These are phyloP conservation scores for Vitis hybrid DNA, from an alignment of 177 flowering plant genomes.

Conservation along the genomic window DNA sequence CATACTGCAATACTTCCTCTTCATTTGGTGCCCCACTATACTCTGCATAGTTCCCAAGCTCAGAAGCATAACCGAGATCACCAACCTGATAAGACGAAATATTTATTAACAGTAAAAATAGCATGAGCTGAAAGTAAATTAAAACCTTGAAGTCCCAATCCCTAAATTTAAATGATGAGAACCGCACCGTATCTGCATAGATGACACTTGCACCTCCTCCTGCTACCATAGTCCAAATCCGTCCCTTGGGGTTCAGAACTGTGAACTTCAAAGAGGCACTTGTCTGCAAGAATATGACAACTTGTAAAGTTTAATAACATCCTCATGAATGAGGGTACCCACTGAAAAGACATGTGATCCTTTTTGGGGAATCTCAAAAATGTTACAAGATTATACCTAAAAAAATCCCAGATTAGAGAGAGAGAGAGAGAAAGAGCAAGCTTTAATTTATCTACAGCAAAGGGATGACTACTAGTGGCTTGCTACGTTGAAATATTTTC, in stretches of 20 bases:
- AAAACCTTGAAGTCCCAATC: background rate
- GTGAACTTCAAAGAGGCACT: constrained; percentile 87
- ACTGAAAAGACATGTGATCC: too few relatives aligned
- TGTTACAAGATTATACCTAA: too few relatives aligned
- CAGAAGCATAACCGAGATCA: constrained; percentile 85
- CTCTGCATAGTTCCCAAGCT: constrained; percentile 90
- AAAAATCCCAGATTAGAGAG: too few relatives aligned
- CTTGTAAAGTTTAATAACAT: background rate
- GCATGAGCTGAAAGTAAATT: background rate
- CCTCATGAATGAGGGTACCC: too few relatives aligned
- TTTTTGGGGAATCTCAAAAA: too few relatives aligned
- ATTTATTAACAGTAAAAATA: background rate
- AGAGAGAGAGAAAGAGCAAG: too few relatives aligned
- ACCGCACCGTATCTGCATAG: constrained; percentile 78
- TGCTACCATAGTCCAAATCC: constrained; percentile 96
- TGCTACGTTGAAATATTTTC: too few relatives aligned
- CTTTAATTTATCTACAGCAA: too few relatives aligned
- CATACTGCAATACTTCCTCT: constrained; percentile 88
- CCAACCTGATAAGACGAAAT: constrained; percentile 53
- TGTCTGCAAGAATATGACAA: constrained; percentile 50
- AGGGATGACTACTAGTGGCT: too few relatives aligned
- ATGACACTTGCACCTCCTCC: constrained; percentile 97
- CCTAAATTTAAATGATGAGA: constrained; percentile 4
- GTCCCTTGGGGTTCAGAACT: constrained; percentile 77
- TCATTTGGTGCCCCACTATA: constrained; percentile 95